phyloP scores from a whole-genome alignment of 2,329 filamentous ascomycete genomes.

The Ophiocordyceps polyrhachis-furcata region DNA sequence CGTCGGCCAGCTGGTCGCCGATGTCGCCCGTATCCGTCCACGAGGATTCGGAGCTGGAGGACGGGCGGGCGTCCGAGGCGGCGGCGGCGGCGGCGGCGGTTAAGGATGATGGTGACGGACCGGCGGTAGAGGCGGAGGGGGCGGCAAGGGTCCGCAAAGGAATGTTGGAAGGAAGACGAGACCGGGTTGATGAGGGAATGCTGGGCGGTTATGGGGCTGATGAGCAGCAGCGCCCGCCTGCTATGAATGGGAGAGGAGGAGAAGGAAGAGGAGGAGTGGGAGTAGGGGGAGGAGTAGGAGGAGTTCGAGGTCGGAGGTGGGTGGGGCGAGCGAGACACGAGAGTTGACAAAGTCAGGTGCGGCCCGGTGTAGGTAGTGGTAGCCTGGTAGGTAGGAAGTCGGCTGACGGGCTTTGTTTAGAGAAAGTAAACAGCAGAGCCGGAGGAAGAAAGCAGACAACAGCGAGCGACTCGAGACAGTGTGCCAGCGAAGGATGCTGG shows the following conservation, averaged over 20 bases:
- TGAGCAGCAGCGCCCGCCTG: conserved; percentile 52
- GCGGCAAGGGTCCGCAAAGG: conserved; percentile 54
- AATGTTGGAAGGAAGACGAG: conserved; percentile 65
- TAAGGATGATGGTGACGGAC: conserved; percentile 18
- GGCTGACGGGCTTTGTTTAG: conserved; percentile 1
- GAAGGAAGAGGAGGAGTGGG: conserved; percentile 9
- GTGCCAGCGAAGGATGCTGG: background rate
- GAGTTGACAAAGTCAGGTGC: background rate
- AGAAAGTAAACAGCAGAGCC: background rate
- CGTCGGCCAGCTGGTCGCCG: conserved; percentile 72
- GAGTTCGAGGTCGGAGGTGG: conserved; percentile 11
- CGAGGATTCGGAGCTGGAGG: conserved; percentile 47
- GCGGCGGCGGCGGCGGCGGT: conserved; percentile 14
- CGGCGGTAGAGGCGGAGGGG: conserved; percentile 17
- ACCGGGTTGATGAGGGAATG: conserved; percentile 59
- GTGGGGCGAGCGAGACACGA: conserved; percentile 6
- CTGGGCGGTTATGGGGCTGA: conserved; percentile 64
- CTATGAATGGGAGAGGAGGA: conserved; percentile 16
- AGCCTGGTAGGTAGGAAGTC: background rate
- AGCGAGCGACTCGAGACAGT: background rate
- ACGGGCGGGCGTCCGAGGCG: conserved; percentile 27
- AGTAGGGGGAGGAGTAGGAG: conserved; percentile 8
- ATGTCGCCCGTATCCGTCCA: conserved; percentile 95
- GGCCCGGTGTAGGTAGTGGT: too few relatives aligned
- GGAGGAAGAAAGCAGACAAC: background rate